Evolutionary conservation across 2,329 filamentous ascomycete species (phyloP), one percentile per base, ranked within the genome.

Genomic region (Colletotrichum shisoi): DNA sequence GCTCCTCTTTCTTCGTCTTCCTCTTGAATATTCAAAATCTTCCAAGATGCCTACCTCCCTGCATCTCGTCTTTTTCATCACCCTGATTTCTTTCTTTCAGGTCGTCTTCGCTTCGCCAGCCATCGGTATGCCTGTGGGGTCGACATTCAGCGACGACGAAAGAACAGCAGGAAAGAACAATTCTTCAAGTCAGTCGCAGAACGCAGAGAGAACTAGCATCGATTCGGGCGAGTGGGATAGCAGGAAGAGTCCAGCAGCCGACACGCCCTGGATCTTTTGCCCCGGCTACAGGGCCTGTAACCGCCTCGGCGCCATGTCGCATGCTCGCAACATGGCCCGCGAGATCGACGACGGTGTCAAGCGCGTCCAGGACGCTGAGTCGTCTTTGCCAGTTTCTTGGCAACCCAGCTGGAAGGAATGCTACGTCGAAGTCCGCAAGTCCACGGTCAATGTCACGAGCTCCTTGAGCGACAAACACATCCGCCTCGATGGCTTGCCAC

Each of bases 351-450:
- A 19, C 5, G 45, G 44, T 34, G 24, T 39, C 19, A 54, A 19
- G 17, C 57, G 34, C 31, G 19, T 15, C 11, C 24, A 44, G 24
- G n/a, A 19, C 19, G 17, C 40, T 11, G 19, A 17, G 40, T 6
- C 9, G 15, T 11, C 12, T 7, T 19, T 24, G 21, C 12, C 40
- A 6, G 57, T 19, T n/a, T 7, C 4, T 9, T 21, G 11, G 13
- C 46, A 48, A 17, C 11, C 40, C 5, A n/a, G 17, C 46, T 64
- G 60, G 51, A 21, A 57, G 37, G 31, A 40, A 9, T 48, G 44
- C 13, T 12, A 48, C 15, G 7, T n/a, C 4, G n/a, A 42, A 17
- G 21, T 21, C 13, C 31, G 39, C 15, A 17, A 9, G 21, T 19
- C 51, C 19, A 21, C 19, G 7, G 19, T 57, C 34, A 42, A 48